Conservation (phyloP, 495 filamentous ascomycete species). For the Penicillium bovifimosum region DNA sequence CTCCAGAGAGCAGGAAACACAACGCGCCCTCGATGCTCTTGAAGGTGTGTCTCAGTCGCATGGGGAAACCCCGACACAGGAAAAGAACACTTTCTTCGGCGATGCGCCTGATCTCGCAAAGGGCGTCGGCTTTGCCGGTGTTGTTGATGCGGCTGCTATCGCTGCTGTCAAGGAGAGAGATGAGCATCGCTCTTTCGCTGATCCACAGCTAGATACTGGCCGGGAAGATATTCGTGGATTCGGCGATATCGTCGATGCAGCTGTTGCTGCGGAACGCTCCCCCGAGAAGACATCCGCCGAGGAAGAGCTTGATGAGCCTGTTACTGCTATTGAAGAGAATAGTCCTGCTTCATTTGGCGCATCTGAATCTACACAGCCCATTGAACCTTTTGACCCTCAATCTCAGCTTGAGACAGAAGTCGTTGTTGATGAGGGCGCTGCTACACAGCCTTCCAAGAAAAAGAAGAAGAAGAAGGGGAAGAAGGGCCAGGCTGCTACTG, state of each 20-base stretch:
- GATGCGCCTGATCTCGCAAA: background rate
- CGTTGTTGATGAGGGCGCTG: conserved; percentile 8
- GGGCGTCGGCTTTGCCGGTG: conserved; percentile 19
- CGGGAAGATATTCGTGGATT: conserved; percentile 11
- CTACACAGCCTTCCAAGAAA: conserved; percentile 27
- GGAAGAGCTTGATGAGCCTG: conserved; percentile 11
- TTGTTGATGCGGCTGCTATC: conserved; percentile 29
- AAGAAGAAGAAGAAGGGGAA: conserved; percentile 36
- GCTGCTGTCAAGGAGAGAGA: conserved; percentile 14
- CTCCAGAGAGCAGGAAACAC: conserved; percentile 1
- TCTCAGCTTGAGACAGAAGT: conserved; percentile 9
- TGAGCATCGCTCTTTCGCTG: background rate
- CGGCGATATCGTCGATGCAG: conserved; percentile 24
- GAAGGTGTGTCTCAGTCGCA: conserved; percentile 1
- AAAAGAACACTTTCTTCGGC: background rate
- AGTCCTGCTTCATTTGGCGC: background rate
- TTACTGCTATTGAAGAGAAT: conserved; percentile 15
- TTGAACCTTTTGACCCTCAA: conserved; percentile 4
- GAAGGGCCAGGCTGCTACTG: conserved; percentile 17
- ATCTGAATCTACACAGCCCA: background rate
- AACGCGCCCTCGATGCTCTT: conserved; percentile 6
- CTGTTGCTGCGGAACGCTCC: conserved; percentile 12
- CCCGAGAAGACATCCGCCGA: background rate
- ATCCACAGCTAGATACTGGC: background rate
- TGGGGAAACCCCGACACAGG: conserved; percentile 19